Percentiles rank a stretch among this genome's conserved stretches.
phyloP scores from a whole-genome alignment of 805 yeast species.

The Hanseniaspora singularis region DNA sequence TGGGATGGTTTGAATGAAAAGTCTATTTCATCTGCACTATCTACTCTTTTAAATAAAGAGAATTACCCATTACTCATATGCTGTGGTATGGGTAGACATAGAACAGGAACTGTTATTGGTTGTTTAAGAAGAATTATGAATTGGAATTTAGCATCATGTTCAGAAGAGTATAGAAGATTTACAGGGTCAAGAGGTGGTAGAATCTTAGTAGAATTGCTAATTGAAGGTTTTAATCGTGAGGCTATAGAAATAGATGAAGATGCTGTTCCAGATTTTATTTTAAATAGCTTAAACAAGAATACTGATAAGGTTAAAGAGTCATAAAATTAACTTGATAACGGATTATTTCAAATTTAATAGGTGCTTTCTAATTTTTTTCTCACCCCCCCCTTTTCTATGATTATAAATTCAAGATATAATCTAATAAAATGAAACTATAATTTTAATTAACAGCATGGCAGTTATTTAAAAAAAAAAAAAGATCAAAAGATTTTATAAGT shows the following conservation, averaged over 20 bases:
- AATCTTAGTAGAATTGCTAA: slow-evolving; percentile 76
- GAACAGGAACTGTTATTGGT: slow-evolving; percentile 95
- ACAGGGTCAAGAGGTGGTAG: slow-evolving; percentile 90
- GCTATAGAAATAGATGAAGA: slow-evolving; percentile 25
- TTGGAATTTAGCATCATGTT: slow-evolving; percentile 90
- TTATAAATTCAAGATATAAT: too few species aligned
- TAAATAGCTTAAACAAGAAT: slow-evolving; percentile 20
- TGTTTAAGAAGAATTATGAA: slow-evolving; percentile 85
- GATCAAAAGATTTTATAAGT: too few species aligned
- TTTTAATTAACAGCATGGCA: too few species aligned
- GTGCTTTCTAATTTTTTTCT: too few species aligned
- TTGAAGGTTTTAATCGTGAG: slow-evolving; percentile 41
- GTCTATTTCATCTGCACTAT: slow-evolving; percentile 67
- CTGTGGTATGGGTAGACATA: slow-evolving; percentile 96
- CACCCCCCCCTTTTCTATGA: too few species aligned
- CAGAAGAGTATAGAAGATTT: slow-evolving; percentile 88
- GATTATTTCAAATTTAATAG: too few species aligned
- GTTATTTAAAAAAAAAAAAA: too few species aligned
- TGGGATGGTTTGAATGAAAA: slow-evolving; percentile 91
- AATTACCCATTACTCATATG: slow-evolving; percentile 81
- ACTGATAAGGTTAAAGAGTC: too few species aligned
- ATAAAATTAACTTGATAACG: too few species aligned
- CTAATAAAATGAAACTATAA: too few species aligned
- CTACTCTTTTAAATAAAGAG: slow-evolving; percentile 56
- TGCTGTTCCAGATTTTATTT: slow-evolving; percentile 27